Percentiles rank a stretch among this genome's conserved stretches.
Evolutionary conservation across 1,284 basidiomycete genomes (phyloP).

Genomic region (Psilocybe mexicana): DNA sequence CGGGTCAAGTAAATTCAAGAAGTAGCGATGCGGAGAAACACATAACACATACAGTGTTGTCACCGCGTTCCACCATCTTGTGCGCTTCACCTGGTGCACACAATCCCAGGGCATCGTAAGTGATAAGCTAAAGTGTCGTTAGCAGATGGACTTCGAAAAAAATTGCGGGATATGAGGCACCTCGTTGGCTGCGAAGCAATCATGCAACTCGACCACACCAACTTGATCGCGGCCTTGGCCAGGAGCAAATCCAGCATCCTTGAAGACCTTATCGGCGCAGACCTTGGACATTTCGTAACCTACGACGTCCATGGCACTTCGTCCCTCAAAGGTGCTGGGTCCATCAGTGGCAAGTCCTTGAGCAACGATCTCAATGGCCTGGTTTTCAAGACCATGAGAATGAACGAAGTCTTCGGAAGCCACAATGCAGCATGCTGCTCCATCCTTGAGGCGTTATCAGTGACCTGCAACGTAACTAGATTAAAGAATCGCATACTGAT

Average conservation of each 20-base stretch:
- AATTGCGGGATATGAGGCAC: slow-evolving; percentile 33
- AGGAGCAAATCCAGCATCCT: slow-evolving; percentile 65
- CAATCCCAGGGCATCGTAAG: slow-evolving; percentile 82
- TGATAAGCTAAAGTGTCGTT: slow-evolving; percentile 59
- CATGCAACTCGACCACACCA: slow-evolving; percentile 85
- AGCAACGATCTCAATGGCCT: slow-evolving; percentile 80
- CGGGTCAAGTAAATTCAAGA: neutral
- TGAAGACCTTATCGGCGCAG: slow-evolving; percentile 72
- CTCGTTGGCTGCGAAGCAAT: slow-evolving; percentile 83
- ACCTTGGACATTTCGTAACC: slow-evolving; percentile 76
- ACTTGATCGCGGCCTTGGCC: slow-evolving; percentile 73
- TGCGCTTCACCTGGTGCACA: slow-evolving; percentile 71
- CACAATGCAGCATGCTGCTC: slow-evolving; percentile 75
- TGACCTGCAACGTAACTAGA: neutral
- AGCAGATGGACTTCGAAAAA: neutral
- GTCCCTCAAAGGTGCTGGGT: slow-evolving; percentile 60
- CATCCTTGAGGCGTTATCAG: slow-evolving; percentile 49
- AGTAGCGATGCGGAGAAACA: neutral
- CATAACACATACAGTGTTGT: slow-evolving; percentile 68
- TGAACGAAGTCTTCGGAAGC: slow-evolving; percentile 84
- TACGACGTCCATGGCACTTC: slow-evolving; percentile 73
- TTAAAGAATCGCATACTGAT: slow-evolving; percentile 42
- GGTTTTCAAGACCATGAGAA: slow-evolving; percentile 75
- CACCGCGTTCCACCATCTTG: slow-evolving; percentile 73
- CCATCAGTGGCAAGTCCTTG: slow-evolving; percentile 68